Evolutionary conservation across 2,329 filamentous ascomycete genomes (phyloP).

Genomic region (Calonectria henricotiae): DNA sequence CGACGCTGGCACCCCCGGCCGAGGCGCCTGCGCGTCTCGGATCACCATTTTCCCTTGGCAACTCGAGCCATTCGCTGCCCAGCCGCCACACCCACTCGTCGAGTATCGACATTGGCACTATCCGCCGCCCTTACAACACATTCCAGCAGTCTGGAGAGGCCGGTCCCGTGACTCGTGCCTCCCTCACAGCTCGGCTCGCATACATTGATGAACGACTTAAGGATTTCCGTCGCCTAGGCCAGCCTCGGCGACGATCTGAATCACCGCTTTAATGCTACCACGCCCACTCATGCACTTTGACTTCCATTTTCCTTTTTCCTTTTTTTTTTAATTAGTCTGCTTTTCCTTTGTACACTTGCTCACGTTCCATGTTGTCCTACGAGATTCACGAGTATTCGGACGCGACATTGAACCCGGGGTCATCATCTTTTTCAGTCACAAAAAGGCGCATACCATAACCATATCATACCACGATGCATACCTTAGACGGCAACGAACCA

Average conservation of each 20-base stretch:
- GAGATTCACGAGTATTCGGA: slow-evolving; percentile 51
- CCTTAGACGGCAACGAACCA: slow-evolving; percentile 49
- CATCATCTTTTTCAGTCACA: slow-evolving; percentile 39
- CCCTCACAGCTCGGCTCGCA: slow-evolving; percentile 68
- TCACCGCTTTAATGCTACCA: slow-evolving; percentile 63
- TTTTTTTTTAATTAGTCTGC: not conserved
- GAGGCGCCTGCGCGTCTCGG: slow-evolving; percentile 68
- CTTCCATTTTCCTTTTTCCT: not conserved
- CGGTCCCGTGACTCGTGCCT: slow-evolving; percentile 59
- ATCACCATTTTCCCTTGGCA: slow-evolving; percentile 71
- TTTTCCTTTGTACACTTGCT: slow-evolving; percentile 46
- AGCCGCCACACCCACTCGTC: slow-evolving; percentile 68
- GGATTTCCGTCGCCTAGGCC: slow-evolving; percentile 67
- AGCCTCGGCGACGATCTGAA: slow-evolving; percentile 64
- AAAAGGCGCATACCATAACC: slow-evolving; percentile 43
- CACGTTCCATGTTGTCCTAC: slow-evolving; percentile 46
- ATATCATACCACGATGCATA: slow-evolving; percentile 50
- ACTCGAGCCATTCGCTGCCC: slow-evolving; percentile 74
- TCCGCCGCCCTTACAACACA: slow-evolving; percentile 72
- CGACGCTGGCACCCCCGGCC: slow-evolving; percentile 53
- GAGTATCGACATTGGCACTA: slow-evolving; percentile 63
- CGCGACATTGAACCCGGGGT: slow-evolving; percentile 38
- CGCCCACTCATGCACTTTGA: slow-evolving; percentile 13
- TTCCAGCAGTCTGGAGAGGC: slow-evolving; percentile 66
- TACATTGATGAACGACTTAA: slow-evolving; percentile 74